Evolutionary conservation across 176 grass and related monocot genomes (phyloP).

Genomic region (Oropetium thomaeum): DNA sequence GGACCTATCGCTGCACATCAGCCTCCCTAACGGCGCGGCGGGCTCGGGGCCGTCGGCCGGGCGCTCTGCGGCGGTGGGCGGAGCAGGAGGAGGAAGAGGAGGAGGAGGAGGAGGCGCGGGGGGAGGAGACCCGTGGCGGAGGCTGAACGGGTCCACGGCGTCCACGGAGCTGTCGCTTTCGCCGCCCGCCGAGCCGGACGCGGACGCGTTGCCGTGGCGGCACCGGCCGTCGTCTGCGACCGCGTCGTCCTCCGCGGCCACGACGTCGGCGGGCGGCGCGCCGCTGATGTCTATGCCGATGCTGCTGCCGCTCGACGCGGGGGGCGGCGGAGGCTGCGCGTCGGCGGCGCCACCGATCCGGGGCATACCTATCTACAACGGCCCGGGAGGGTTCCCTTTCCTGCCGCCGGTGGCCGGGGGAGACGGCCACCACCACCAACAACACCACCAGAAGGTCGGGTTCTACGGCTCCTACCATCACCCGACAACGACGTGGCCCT

Average conservation of each 20-base stretch:
- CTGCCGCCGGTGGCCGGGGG: conserved; percentile 34
- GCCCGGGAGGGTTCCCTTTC: conserved; percentile 50
- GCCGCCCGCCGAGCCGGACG: conserved; percentile 44
- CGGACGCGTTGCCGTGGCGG: conserved; percentile 41
- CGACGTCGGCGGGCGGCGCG: conserved; percentile 17
- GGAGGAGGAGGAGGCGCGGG: conserved; percentile 1
- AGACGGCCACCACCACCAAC: conserved; percentile 13
- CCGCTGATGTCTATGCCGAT: conserved; percentile 42
- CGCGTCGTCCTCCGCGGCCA: conserved; percentile 26
- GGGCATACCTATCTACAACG: conserved; percentile 89
- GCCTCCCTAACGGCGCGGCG: conserved; percentile 45
- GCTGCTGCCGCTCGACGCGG: conserved; percentile 31
- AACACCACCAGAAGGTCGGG: conserved; percentile 39
- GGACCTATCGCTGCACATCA: conserved; percentile 96
- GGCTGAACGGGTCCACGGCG: conserved; percentile 39
- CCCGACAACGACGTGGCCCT: conserved; percentile 31
- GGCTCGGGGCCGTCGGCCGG: conserved; percentile 15
- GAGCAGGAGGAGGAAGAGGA: not conserved
- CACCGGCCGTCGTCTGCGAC: conserved; percentile 12
- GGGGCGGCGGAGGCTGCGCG: not conserved
- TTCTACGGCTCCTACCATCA: conserved; percentile 46
- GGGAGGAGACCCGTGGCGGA: conserved; percentile 44
- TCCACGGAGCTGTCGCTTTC: conserved; percentile 82
- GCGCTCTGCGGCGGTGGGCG: conserved; percentile 1
- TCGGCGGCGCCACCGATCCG: conserved; percentile 56